A percentile compares a stretch with the other conserved stretches of the same genome.
These are phyloP conservation scores for Ophiocordyceps camponoti-floridani DNA, from an alignment of 2,329 filamentous ascomycete species.

Conservation along the genomic window DNA sequence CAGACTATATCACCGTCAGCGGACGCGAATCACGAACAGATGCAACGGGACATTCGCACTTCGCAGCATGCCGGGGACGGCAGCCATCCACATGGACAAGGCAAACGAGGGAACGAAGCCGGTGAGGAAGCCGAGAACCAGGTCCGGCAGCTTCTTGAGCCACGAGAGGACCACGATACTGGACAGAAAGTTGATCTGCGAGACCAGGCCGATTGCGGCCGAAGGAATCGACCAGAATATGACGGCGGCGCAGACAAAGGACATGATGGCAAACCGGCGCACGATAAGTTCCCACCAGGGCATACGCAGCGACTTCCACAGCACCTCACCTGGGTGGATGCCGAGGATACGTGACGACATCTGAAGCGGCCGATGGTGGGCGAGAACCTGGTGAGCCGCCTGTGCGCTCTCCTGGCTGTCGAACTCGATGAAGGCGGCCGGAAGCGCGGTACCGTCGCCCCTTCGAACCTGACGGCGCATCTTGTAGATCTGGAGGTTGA, in stretches of 20 bases:
- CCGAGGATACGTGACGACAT: slow-evolving; percentile 79
- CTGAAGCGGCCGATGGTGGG: slow-evolving; percentile 72
- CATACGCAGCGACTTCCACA: slow-evolving; percentile 74
- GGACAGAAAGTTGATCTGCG: slow-evolving; percentile 59
- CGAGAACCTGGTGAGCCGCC: slow-evolving; percentile 67
- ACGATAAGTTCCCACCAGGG: slow-evolving; percentile 74
- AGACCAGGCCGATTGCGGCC: slow-evolving; percentile 67
- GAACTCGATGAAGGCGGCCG: slow-evolving; percentile 86
- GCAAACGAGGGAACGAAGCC: slow-evolving; percentile 68
- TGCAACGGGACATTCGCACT: slow-evolving; percentile 8
- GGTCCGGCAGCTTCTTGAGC: slow-evolving; percentile 49
- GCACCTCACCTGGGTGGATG: slow-evolving; percentile 62
- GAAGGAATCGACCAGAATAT: slow-evolving; percentile 72
- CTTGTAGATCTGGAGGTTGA: slow-evolving; percentile 31
- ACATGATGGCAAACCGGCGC: slow-evolving; percentile 48
- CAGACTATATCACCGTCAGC: slow-evolving; percentile 31
- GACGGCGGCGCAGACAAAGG: slow-evolving; percentile 60
- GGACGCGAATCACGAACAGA: neutral
- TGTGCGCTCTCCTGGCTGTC: slow-evolving; percentile 68
- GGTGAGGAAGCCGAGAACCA: slow-evolving; percentile 67
- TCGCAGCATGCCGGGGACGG: slow-evolving; percentile 70
- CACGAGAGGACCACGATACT: slow-evolving; percentile 55
- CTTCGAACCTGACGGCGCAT: slow-evolving; percentile 58
- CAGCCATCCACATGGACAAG: slow-evolving; percentile 67
- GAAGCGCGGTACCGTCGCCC: slow-evolving; percentile 47